These are phyloP conservation scores for Trypanosoma vivax DNA, from an alignment of 208 protist species.

Conservation along the genomic window DNA sequence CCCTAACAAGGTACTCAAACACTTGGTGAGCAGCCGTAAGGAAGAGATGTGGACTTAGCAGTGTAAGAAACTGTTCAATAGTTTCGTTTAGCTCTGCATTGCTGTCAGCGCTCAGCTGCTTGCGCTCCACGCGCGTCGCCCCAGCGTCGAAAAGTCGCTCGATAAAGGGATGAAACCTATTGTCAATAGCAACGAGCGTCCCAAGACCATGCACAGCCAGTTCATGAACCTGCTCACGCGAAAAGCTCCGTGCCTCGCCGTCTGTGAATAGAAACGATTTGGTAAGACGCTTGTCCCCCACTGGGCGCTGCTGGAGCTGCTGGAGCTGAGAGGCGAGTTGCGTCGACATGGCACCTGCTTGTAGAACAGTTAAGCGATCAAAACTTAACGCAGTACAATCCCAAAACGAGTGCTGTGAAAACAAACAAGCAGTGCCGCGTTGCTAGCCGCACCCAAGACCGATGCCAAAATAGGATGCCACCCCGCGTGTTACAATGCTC, in stretches of 20 bases:
- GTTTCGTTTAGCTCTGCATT: conserved; percentile 27
- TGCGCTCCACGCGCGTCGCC: conserved; percentile 60
- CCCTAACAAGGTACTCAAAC: conserved; percentile 80
- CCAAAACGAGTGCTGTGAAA: no score
- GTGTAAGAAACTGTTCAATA: conserved; percentile 62
- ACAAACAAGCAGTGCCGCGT: no score
- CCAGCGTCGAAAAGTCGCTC: conserved; percentile 55
- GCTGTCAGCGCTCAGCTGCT: conserved; percentile 36
- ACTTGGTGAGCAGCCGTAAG: conserved; percentile 81
- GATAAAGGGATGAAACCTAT: conserved; percentile 76
- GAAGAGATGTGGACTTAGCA: conserved; percentile 81
- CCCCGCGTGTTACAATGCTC: no score
- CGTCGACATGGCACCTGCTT: conserved; percentile 74
- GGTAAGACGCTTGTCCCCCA: conserved; percentile 44
- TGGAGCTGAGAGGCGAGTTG: conserved; percentile 78
- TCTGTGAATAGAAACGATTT: conserved; percentile 80
- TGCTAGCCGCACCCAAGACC: no score
- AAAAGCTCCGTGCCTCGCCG: conserved; percentile 63
- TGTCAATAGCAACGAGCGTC: conserved; percentile 71
- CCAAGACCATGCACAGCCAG: conserved; percentile 65
- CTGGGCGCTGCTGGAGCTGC: conserved; percentile 62
- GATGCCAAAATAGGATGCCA: no score
- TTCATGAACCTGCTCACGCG: conserved; percentile 80
- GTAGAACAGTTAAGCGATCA: no score
- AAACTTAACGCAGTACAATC: no score